Evolutionary conservation across 805 yeast genomes (phyloP), one percentile per base, ranked within the genome.

Genomic region (Nakazawaea sp.): DNA sequence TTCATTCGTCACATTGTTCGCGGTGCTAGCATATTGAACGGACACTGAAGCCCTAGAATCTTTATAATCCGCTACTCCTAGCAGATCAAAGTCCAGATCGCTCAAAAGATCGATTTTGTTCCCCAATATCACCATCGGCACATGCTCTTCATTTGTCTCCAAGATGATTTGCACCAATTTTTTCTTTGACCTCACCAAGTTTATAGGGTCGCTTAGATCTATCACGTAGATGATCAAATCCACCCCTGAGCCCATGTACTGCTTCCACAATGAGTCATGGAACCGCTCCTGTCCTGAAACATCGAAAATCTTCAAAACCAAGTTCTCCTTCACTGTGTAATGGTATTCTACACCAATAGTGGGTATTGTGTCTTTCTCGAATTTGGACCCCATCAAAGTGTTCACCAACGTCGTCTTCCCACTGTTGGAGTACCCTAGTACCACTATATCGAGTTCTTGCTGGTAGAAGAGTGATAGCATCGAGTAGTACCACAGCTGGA

Each of bases 371-470:
- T 49, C 53, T 1, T n/a, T 24, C 15, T 33, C 32, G 18, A 37
- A 42, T 3, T 12, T 18, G 4, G 32, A 15, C 8, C 45, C 45
- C 15, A 13, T 27, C 6, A 56, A 33, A 3, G 37, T 28, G n/a
- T 45, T 36, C n/a, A 49, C 43, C 5, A 55, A 45, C 27, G 52
- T 50, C 7, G 52, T 50, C 41, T 58, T 58, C 2, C 63, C 63
- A 3, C 61, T 38, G 38, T 50, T 51, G 10, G 45, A 46, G 11
- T 55, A 43, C 10, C 63, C 63, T n/a, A 58, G 27, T 11, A 58
- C 38, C 3, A 49, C 43, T 5, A 54, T 37, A 18, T 51, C 50
- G 33, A 55, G 35, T 36, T 54, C 33, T n/a, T 31, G 30, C 18
- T 23, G 32, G 12, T 20, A 30, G 18, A 39, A 35, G 18, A 35